Evolutionary conservation across 306 rosid genomes (phyloP), one percentile per base, ranked within the genome.

Genomic region (Pyrus communis): DNA sequence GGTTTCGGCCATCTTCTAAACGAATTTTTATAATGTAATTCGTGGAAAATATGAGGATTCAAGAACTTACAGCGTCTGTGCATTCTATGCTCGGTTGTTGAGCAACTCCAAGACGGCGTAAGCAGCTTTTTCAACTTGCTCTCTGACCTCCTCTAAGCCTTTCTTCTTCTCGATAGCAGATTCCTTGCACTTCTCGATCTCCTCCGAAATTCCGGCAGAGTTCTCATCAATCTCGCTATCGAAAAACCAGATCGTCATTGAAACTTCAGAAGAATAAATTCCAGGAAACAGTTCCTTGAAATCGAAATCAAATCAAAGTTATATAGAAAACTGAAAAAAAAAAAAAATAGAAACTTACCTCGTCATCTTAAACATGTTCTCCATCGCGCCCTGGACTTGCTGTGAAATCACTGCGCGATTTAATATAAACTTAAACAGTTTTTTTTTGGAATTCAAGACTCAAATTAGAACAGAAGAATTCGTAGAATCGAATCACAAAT

Each of bases 101-200:
- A 90, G 91, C 91, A 90, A 73, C 84, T 89, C 86, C 28, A 88
- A 78, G 79, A 88, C 94, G 71, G 91, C 83, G 75, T 82, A 88
- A 78, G 96, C 96, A 79, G 96, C 93, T 80, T 91, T 90, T 77
- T 90, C 96, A 73, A 90, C 84, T 70, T 75, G 88, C 74, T 91
- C 89, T 66, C 81, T 91, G 87, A 88, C 91, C 80, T 90, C 96
- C 67, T 89, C 94, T 10, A 91, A 83, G 57, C 74, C 67, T 67
- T 73, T 87, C 86, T 90, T 91, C 87, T 84, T 87, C 77, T 88
- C 94, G 11, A 84, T 51, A 80, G 90, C 82, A 81, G 85, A 82
- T 40, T 79, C 80, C 84, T 83, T 86, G 78, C 87, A 83, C 74
- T 93, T 93, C 82, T 83, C 98, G 28, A 93, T 85, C 68, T 87